Conservation (phyloP, 495 filamentous ascomycete species). For the Penicillium coprophilum region DNA sequence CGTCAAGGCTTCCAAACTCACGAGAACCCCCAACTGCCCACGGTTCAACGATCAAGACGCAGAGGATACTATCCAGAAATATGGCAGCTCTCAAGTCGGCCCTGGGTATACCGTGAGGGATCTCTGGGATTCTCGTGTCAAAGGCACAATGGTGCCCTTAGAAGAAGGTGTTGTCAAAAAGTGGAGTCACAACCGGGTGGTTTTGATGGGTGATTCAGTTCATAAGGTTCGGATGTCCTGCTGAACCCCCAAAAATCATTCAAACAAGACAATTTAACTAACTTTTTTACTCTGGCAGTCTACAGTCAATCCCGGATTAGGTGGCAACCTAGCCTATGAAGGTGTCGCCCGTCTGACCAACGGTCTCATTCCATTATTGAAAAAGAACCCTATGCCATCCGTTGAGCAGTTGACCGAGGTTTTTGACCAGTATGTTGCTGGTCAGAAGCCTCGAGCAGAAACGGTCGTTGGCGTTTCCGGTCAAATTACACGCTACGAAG, state of each 20-base stretch:
- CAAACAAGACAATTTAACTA: not conserved
- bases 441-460: constrained; percentile 13
- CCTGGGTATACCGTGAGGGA: constrained; percentile 24
- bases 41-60: constrained; percentile 16
- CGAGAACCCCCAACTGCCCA: constrained; percentile 18
- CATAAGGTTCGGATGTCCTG: constrained; percentile 16
- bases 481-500: constrained; percentile 21
- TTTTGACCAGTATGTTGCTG: constrained; percentile 12
- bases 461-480: constrained; percentile 17
- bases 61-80: constrained; percentile 13
- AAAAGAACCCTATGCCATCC: constrained; percentile 10
- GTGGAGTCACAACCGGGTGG: constrained; percentile 20
- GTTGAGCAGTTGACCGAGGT: constrained; percentile 12
- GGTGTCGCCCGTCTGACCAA: constrained; percentile 18
- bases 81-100: constrained; percentile 13
- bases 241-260: not conserved
- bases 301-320: constrained; percentile 21
- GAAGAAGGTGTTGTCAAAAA: constrained; percentile 24
- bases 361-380: constrained; percentile 14
- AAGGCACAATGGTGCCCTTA: constrained; percentile 18
- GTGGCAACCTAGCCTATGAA: constrained; percentile 21
- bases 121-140: constrained; percentile 22
- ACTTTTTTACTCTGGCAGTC: not conserved
- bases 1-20: constrained; percentile 9
- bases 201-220: constrained; percentile 25